Conservation (phyloP, 371 early-diverging fungal genomes). For the Mucor velutinosus region DNA sequence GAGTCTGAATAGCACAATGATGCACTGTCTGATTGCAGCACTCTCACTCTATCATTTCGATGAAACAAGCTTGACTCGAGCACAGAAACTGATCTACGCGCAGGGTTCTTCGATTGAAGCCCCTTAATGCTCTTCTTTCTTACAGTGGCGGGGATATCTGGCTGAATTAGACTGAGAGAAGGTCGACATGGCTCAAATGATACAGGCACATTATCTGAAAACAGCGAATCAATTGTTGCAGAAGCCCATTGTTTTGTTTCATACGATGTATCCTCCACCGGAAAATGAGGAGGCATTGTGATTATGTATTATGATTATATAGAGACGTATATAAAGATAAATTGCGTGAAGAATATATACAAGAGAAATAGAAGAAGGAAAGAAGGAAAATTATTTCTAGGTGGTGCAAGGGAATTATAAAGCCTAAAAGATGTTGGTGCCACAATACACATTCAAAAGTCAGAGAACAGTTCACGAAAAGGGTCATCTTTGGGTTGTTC, state of each 20-base stretch:
- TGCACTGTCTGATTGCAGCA: background rate
- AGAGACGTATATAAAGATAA: background rate
- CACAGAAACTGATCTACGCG: conserved; percentile 15
- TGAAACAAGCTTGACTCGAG: conserved; percentile 3
- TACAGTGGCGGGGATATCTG: background rate
- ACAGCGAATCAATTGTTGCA: conserved; percentile 21
- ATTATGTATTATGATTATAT: background rate
- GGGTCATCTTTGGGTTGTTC: conserved; percentile 45
- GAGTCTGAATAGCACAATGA: conserved; percentile 9
- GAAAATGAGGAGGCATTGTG: conserved; percentile 19
- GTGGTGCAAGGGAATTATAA: conserved; percentile 1
- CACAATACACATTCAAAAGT: conserved; percentile 32
- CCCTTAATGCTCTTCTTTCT: background rate
- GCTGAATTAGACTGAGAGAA: background rate
- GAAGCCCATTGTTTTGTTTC: conserved; percentile 28
- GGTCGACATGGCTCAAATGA: conserved; percentile 22
- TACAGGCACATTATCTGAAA: conserved; percentile 22
- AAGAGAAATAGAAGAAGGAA: background rate
- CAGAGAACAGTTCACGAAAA: conserved; percentile 44
- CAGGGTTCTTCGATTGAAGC: background rate
- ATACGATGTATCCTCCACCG: conserved; percentile 14
- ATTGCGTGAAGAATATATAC: background rate
- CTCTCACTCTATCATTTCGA: conserved; percentile 1
- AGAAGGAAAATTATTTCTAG: background rate
- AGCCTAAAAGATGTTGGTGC: background rate